These are phyloP conservation scores for Pseudomonodictys pantanalensis DNA, from an alignment of 495 filamentous ascomycete species.

Conservation along the genomic window DNA sequence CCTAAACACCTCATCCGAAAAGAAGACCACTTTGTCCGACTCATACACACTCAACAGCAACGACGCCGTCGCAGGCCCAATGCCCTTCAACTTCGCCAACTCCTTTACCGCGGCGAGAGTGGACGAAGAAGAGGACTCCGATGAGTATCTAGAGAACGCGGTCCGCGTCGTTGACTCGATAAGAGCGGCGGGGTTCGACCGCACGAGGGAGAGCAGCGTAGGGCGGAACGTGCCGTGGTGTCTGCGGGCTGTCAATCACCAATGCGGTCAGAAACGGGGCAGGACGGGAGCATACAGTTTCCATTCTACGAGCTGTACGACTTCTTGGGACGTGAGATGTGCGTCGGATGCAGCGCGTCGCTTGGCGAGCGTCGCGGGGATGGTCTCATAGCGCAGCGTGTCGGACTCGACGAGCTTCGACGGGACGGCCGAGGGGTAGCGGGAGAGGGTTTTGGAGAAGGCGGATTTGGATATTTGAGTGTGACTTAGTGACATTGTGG, in stretches of 20 bases:
- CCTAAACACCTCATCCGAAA: slow-evolving; percentile 55
- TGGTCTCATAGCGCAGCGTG: slow-evolving; percentile 28
- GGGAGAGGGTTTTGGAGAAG: slow-evolving; percentile 27
- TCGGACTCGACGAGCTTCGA: slow-evolving; percentile 33
- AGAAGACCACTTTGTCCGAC: slow-evolving; percentile 27
- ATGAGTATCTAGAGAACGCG: slow-evolving; percentile 41
- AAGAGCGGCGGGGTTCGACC: slow-evolving; percentile 52
- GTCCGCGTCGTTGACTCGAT: slow-evolving; percentile 48
- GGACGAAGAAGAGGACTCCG: too few species aligned
- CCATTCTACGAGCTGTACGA: slow-evolving; percentile 62
- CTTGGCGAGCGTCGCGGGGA: slow-evolving; percentile 28
- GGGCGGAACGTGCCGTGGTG: slow-evolving; percentile 71
- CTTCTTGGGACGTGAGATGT: slow-evolving; percentile 31
- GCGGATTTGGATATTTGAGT: slow-evolving; percentile 20
- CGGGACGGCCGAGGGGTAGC: slow-evolving; percentile 31
- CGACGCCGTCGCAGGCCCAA: slow-evolving; percentile 72
- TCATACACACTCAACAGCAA: slow-evolving; percentile 63
- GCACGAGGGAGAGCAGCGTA: slow-evolving; percentile 61
- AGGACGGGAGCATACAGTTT: slow-evolving; percentile 58
- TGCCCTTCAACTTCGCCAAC: slow-evolving; percentile 57
- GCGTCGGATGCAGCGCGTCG: slow-evolving; percentile 14
- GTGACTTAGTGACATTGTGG: slow-evolving; percentile 17
- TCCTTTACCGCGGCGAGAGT: slow-evolving; percentile 44
- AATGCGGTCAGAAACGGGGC: not conserved
- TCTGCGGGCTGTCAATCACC: slow-evolving; percentile 25